phyloP scores from a whole-genome alignment of 306 rosid genomes.

The Amphicarpaea edgeworthii region DNA sequence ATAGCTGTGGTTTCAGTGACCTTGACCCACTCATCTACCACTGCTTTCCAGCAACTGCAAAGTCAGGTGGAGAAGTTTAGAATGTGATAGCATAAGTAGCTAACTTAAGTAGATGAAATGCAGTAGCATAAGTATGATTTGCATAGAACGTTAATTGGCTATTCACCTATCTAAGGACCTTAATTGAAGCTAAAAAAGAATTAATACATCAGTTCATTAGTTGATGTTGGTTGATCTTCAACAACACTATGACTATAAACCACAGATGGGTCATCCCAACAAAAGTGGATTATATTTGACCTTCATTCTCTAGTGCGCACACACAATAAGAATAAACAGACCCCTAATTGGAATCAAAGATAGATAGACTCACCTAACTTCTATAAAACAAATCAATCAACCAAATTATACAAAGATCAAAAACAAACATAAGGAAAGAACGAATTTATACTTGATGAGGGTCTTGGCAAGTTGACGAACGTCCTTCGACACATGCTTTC shows the following conservation, averaged over 20 bases:
- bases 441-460: slow-evolving; percentile 68
- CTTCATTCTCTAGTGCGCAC: not conserved
- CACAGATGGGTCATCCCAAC: no score
- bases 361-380: slow-evolving; percentile 22
- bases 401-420: slow-evolving; percentile 2
- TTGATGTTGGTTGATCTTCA: not conserved
- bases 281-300: not conserved
- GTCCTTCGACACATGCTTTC: slow-evolving; percentile 72
- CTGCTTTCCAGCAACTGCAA: slow-evolving; percentile 77
- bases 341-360: slow-evolving; percentile 7
- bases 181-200: slow-evolving; percentile 3
- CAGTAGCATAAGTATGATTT: slow-evolving; percentile 11
- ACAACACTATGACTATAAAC: not conserved
- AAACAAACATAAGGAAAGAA: slow-evolving; percentile 29
- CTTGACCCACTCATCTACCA: slow-evolving; percentile 86
- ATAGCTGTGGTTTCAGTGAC: slow-evolving; percentile 56
- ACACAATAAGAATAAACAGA: slow-evolving; percentile 18
- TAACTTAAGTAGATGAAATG: not conserved
- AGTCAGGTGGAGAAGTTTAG: slow-evolving; percentile 34
- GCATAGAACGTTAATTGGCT: not conserved
- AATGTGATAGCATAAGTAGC: slow-evolving; percentile 34
- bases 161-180: slow-evolving; percentile 12
- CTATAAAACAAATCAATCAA: slow-evolving; percentile 26
- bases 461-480: slow-evolving; percentile 67
- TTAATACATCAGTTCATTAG: not conserved